phyloP scores from a whole-genome alignment of 2,329 filamentous ascomycete genomes.

The Didymella arachidicola region DNA sequence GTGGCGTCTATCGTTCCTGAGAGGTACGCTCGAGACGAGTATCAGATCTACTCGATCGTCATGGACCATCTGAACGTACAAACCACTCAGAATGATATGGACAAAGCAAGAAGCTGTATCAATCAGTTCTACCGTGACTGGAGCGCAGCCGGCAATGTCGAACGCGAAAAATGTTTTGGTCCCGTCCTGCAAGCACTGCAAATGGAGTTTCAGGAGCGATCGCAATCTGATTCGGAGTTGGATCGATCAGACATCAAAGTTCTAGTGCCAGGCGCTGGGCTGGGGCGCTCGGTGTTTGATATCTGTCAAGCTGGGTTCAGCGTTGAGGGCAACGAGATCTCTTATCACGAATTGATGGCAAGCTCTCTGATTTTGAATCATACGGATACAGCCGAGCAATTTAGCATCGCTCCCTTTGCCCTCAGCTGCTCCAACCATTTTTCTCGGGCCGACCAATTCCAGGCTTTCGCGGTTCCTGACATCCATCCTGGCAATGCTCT shows the following conservation, averaged over 20 bases:
- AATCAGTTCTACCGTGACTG: conserved; percentile 96
- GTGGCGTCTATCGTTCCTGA: conserved; percentile 42
- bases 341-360: conserved; percentile 93
- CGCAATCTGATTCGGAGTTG: conserved; percentile 23
- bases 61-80: conserved; percentile 72
- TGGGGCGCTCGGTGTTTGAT: conserved; percentile 90
- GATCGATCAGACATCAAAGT: conserved; percentile 63
- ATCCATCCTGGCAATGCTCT: conserved; percentile 58
- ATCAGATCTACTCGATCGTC: conserved; percentile 52
- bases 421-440: conserved; percentile 87
- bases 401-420: conserved; percentile 84
- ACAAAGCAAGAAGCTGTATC: conserved; percentile 91
- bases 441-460: conserved; percentile 76
- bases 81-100: conserved; percentile 77
- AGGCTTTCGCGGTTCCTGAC: conserved; percentile 78
- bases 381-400: conserved; percentile 66
- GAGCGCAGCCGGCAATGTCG: conserved; percentile 76
- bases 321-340: conserved; percentile 91
- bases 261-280: conserved; percentile 86
- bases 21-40: conserved; percentile 41
- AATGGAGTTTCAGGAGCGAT: conserved; percentile 50
- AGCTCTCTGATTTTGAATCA: conserved; percentile 78
- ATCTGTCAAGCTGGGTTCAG: conserved; percentile 75
- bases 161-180: conserved; percentile 79
- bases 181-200: conserved; percentile 74